Conservation (phyloP, 768 basidiomycete genomes). For the Pleurotus salmoneostramineus region DNA sequence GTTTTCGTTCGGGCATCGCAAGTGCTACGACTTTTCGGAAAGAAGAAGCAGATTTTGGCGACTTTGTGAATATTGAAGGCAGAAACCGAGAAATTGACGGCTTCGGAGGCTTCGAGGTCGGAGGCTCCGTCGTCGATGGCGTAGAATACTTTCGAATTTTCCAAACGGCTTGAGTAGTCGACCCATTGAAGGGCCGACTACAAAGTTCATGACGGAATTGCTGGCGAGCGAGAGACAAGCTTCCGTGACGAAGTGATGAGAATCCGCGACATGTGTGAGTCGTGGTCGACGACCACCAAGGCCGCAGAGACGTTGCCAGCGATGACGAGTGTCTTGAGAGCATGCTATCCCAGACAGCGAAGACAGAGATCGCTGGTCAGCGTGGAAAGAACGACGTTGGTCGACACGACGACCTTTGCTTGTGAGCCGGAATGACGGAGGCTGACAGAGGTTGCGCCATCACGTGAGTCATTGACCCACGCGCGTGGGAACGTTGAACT, state of each 20-base stretch:
- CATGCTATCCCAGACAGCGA: neutral
- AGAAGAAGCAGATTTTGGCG: conserved; percentile 50
- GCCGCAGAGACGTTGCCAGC: neutral
- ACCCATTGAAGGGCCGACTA: too few species aligned
- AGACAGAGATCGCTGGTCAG: neutral
- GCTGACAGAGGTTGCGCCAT: neutral
- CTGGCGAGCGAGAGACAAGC: too few species aligned
- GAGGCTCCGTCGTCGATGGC: neutral
- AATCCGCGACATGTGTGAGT: neutral
- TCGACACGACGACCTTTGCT: neutral
- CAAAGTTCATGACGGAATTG: too few species aligned
- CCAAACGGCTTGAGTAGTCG: too few species aligned
- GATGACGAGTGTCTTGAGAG: neutral
- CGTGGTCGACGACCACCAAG: neutral
- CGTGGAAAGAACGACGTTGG: neutral
- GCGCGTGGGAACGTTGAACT: neutral
- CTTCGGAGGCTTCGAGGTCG: conserved; percentile 7
- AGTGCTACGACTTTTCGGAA: conserved; percentile 73
- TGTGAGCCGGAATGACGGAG: neutral
- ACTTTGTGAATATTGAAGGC: conserved; percentile 26
- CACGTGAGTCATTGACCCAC: neutral
- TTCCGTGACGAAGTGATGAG: too few species aligned
- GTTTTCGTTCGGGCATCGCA: conserved; percentile 78
- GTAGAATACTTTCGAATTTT: neutral
- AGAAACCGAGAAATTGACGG: conserved; percentile 18